Percentiles rank a stretch among this genome's conserved stretches.
phyloP scores from a whole-genome alignment of 805 yeast species.

The Starmerella asiatica region DNA sequence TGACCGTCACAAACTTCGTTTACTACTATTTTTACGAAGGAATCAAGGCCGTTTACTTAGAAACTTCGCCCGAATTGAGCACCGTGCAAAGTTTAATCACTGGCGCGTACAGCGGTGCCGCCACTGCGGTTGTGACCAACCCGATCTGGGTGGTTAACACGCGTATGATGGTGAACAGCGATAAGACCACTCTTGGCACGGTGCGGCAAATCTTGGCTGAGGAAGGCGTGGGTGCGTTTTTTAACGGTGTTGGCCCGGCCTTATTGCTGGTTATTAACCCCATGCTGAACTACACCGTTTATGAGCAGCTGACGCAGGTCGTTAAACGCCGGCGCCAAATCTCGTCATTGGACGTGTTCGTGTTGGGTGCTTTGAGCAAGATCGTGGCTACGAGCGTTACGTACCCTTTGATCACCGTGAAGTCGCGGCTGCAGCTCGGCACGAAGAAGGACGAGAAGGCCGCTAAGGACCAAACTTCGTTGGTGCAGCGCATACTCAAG shows the following conservation, averaged over 20 bases:
- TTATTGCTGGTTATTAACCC: slow-evolving; percentile 77
- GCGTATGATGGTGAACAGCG: slow-evolving; percentile 52
- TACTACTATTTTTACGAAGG: slow-evolving; percentile 86
- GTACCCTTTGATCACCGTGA: slow-evolving; percentile 79
- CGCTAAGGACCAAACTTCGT: slow-evolving; percentile 4
- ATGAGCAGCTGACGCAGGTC: slow-evolving; percentile 67
- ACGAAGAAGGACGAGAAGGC: slow-evolving; percentile 24
- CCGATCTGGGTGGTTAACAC: slow-evolving; percentile 97
- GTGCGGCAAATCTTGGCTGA: slow-evolving; percentile 48
- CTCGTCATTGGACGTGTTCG: slow-evolving; percentile 63
- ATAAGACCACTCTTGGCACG: slow-evolving; percentile 40
- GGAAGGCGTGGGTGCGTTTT: slow-evolving; percentile 61
- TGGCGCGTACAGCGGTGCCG: slow-evolving; percentile 78
- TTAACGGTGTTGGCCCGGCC: slow-evolving; percentile 82
- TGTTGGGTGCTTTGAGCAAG: slow-evolving; percentile 82
- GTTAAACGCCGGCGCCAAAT: slow-evolving; percentile 43
- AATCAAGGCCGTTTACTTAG: slow-evolving; percentile 29
- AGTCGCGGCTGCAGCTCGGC: slow-evolving; percentile 73
- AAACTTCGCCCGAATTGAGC: slow-evolving; percentile 27
- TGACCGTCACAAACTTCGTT: slow-evolving; percentile 71
- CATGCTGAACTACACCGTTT: slow-evolving; percentile 79
- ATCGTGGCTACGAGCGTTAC: slow-evolving; percentile 78
- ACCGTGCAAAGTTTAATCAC: slow-evolving; percentile 58
- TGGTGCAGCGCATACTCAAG: slow-evolving; percentile 33
- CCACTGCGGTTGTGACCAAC: slow-evolving; percentile 68